Percentiles rank a stretch among this genome's conserved stretches.
Conservation (phyloP, 2,329 filamentous ascomycete species). For the Pseudocercospora crystallina region DNA sequence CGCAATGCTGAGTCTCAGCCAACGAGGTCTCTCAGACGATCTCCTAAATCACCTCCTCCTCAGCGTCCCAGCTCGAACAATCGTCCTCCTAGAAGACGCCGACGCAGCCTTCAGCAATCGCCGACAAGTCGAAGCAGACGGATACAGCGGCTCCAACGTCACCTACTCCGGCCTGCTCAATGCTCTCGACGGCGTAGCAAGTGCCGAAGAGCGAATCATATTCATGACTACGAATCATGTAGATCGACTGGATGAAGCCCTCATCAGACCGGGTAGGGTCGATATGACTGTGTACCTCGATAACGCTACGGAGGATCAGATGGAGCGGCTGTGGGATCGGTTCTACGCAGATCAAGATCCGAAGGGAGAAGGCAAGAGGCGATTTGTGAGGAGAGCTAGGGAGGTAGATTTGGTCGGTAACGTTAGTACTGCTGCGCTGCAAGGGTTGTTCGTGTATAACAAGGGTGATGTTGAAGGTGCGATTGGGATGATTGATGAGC, state of each 20-base stretch:
- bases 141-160: slow-evolving; percentile 82
- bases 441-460: slow-evolving; percentile 93
- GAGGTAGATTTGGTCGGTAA: slow-evolving; percentile 69
- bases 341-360: slow-evolving; percentile 85
- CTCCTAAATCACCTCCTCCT: slow-evolving; percentile 82
- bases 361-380: slow-evolving; percentile 60
- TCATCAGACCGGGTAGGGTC: slow-evolving; percentile 87
- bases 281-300: slow-evolving; percentile 91
- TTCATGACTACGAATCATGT: slow-evolving; percentile 96
- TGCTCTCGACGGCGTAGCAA: slow-evolving; percentile 79
- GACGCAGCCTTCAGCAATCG: slow-evolving; percentile 88
- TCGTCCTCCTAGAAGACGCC: slow-evolving; percentile 84
- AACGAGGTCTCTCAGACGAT: slow-evolving; percentile 86
- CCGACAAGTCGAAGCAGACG: slow-evolving; percentile 72
- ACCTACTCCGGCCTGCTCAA: slow-evolving; percentile 87
- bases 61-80: slow-evolving; percentile 77
- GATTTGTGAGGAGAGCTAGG: slow-evolving; percentile 70
- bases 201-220: slow-evolving; percentile 87
- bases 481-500: slow-evolving; percentile 51
- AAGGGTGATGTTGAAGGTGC: slow-evolving; percentile 88
- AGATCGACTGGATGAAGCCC: slow-evolving; percentile 80
- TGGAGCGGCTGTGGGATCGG: slow-evolving; percentile 83
- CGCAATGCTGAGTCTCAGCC: slow-evolving; percentile 86
- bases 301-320: slow-evolving; percentile 82
- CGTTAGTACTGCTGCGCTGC: slow-evolving; percentile 84